These are phyloP conservation scores for Podaxis sp. DNA, from an alignment of 768 basidiomycete species.

Conservation along the genomic window DNA sequence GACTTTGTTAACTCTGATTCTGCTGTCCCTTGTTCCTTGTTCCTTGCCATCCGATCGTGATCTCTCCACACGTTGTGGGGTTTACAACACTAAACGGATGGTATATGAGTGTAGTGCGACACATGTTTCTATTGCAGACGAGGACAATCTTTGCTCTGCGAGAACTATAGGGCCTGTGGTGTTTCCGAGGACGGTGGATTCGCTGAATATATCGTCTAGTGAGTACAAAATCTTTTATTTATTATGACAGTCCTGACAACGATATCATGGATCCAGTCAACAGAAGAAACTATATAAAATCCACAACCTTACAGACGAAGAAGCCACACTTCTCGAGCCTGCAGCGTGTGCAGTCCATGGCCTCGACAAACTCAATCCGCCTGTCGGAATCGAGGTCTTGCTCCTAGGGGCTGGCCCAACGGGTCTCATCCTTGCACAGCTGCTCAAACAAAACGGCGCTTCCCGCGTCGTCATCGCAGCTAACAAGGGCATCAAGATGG, in stretches of 20 bases:
- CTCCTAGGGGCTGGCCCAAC: conserved; percentile 90
- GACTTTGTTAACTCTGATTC: background rate
- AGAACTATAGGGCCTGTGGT: conserved; percentile 78
- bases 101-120: conserved; percentile 52
- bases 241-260: background rate
- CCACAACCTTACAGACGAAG: conserved; percentile 81
- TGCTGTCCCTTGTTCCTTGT: background rate
- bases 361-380: conserved; percentile 79
- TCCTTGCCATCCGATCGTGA: background rate
- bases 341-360: conserved; percentile 90
- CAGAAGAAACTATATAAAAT: conserved; percentile 83
- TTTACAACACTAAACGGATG: background rate
- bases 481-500: conserved; percentile 89
- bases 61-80: background rate
- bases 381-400: conserved; percentile 81
- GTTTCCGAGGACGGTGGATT: conserved; percentile 84
- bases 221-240: conserved; percentile 22
- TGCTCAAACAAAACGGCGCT: conserved; percentile 85
- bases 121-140: conserved; percentile 86
- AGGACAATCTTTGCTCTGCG: conserved; percentile 79
- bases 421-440: conserved; percentile 82
- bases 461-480: conserved; percentile 77
- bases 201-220: conserved; percentile 87
- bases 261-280: conserved; percentile 18
- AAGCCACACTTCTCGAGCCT: conserved; percentile 85